Evolutionary conservation across 805 yeast genomes (phyloP).

Genomic region (Citeromyces nyonsensis): DNA sequence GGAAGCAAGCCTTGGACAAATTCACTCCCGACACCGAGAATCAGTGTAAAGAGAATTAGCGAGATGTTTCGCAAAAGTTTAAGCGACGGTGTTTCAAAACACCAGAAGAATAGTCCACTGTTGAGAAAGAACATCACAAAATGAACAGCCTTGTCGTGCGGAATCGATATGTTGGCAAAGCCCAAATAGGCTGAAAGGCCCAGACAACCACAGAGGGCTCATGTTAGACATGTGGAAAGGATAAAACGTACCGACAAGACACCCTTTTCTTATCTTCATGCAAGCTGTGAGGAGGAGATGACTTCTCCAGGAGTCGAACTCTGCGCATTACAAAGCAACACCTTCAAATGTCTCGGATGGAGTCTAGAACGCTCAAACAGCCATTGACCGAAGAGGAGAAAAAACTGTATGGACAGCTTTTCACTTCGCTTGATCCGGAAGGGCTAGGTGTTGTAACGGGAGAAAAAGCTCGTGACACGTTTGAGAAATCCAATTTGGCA

Average conservation of each 20-base stretch:
- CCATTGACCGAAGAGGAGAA: slow-evolving; percentile 64
- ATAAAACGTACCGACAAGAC: not conserved
- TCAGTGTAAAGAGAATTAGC: slow-evolving; percentile 22
- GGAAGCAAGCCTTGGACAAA: slow-evolving; percentile 26
- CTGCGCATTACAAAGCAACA: not conserved
- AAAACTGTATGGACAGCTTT: slow-evolving; percentile 55
- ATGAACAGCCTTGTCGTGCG: slow-evolving; percentile 32
- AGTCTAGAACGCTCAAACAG: slow-evolving; percentile 7
- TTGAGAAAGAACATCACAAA: slow-evolving; percentile 26
- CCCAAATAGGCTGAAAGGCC: slow-evolving; percentile 24
- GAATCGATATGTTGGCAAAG: slow-evolving; percentile 27
- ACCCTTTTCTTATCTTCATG: not conserved
- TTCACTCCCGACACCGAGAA: slow-evolving; percentile 32
- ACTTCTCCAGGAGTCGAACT: not conserved
- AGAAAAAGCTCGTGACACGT: slow-evolving; percentile 64
- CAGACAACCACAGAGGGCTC: slow-evolving; percentile 8
- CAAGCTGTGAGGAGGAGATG: not conserved
- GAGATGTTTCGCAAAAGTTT: slow-evolving; percentile 16
- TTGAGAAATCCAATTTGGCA: slow-evolving; percentile 76
- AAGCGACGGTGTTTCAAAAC: slow-evolving; percentile 20
- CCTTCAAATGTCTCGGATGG: slow-evolving; percentile 1
- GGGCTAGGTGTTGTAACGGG: slow-evolving; percentile 77
- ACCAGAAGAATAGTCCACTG: slow-evolving; percentile 29
- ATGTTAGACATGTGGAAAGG: not conserved
- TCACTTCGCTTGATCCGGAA: slow-evolving; percentile 68